Conservation (phyloP, 1,139 yeast species). For the Suhomyces kunorum region DNA sequence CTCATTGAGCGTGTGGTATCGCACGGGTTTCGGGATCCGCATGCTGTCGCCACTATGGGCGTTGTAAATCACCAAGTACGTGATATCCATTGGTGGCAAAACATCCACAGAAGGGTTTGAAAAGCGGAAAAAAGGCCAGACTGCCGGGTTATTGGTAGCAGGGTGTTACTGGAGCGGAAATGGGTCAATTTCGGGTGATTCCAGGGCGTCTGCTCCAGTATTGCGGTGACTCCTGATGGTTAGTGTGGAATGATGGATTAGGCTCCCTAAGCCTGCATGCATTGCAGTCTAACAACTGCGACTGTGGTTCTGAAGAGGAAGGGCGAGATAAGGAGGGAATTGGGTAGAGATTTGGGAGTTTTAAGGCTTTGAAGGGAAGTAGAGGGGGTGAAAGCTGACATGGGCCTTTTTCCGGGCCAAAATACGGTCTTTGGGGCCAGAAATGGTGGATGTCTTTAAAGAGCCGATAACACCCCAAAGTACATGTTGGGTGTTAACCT, state of each 20-base stretch:
- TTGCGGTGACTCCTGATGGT: neutral
- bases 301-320: neutral
- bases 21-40: constrained; percentile 45
- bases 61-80: constrained; percentile 39
- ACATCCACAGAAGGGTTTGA: constrained; percentile 1
- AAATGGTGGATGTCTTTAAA: no score
- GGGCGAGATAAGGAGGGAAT: neutral
- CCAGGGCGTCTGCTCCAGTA: neutral
- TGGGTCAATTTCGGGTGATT: neutral
- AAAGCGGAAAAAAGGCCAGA: neutral
- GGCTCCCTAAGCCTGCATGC: constrained; percentile 5
- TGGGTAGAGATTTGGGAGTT: neutral
- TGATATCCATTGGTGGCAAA: constrained; percentile 14
- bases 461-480: no score
- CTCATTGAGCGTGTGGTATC: constrained; percentile 35
- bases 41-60: constrained; percentile 41
- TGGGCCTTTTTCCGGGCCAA: neutral
- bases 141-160: neutral
- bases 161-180: neutral
- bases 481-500: neutral
- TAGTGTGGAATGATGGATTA: constrained; percentile 3
- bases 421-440: no score
- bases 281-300: constrained; percentile 2
- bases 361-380: neutral
- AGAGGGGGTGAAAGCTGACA: neutral